Base-by-base conservation (phyloP, 805 yeast species). In the Yarrowia porcina region DNA sequence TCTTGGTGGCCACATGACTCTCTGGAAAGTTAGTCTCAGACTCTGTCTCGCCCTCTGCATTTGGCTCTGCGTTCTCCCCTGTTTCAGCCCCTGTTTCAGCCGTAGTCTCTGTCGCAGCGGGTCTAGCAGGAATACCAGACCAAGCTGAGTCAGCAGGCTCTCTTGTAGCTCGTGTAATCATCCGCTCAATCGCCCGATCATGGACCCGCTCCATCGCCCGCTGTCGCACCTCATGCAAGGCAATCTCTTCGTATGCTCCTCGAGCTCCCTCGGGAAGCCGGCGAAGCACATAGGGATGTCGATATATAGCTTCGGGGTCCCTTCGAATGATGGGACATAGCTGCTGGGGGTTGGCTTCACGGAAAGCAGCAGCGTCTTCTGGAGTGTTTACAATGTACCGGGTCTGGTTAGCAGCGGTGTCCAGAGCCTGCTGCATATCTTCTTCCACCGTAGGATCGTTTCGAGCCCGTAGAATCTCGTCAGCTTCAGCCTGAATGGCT, bases 1-100 rank as follows among this genome's bases (percentile, higher is more conserved):
- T 78, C 64, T 81, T 76, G 1, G 88, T 79, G 0, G 97, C 88
- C 4, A 80, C 73, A 72, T 94, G 97, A 7, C 71, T 69, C 18
- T 68, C 68, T 6, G 61, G 38, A 21, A 39, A 21, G 17, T 20
- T 56, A n/a, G 39, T n/a, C 32, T 52, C 59, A 9, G 54, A 2
- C 54, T 47, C 54, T 11, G 35, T 12, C 9, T 47, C 54, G 9
- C 28, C 15, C 36, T 45, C 36, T 13, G 20, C 20, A 10, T 30
- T n/a, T 18, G 39, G 4, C 28, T 47, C 56, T 3, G 50, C 33
- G n/a, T 5, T n/a, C 10, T 23, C 52, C 36, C 17, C 36, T 45
- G 52, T 18, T 12, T 32, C 28, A 32, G 28, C 30, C 23, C 39
- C 56, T 32, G 56, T 21, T n/a, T 33, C 56, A 49, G 28, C 18